Percentiles rank a stretch among this genome's conserved stretches.
Conservation (phyloP, 805 yeast genomes). For the Myxozyma sirexii region DNA sequence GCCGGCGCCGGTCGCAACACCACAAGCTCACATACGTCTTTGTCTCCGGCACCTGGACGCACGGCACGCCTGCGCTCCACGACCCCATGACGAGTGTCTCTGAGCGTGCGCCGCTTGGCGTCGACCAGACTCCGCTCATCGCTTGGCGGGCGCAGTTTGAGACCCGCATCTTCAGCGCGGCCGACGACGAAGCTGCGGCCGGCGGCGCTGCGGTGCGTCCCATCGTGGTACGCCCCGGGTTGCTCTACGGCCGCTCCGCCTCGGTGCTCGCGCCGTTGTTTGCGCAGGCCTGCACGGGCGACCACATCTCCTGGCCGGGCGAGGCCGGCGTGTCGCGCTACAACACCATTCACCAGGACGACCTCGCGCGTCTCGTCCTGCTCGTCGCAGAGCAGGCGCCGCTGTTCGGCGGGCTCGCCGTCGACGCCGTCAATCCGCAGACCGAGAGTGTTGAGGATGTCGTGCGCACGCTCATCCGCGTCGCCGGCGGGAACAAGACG, state of each 20-base stretch:
- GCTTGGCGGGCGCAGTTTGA: constrained; percentile 24
- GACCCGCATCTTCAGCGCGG: constrained; percentile 12
- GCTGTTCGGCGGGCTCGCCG: constrained; percentile 14
- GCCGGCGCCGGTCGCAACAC: constrained; percentile 7
- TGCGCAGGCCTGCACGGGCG: constrained; percentile 9
- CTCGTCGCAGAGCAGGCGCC: constrained; percentile 18
- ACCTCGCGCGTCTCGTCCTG: constrained; percentile 13
- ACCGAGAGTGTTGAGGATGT: constrained; percentile 17
- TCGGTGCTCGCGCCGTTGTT: constrained; percentile 12
- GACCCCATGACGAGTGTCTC: constrained; percentile 12
- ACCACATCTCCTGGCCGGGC: constrained; percentile 22
- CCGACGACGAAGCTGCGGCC: not conserved
- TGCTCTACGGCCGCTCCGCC: constrained; percentile 22
- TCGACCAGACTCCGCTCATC: constrained; percentile 8
- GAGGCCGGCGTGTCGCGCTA: constrained; percentile 13
- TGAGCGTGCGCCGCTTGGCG: constrained; percentile 20
- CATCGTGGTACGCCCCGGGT: constrained; percentile 17
- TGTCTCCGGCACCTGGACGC: constrained; percentile 24
- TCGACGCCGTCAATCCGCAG: constrained; percentile 20
- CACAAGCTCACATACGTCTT: constrained; percentile 18
- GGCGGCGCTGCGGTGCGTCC: constrained; percentile 18
- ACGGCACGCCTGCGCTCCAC: constrained; percentile 14
- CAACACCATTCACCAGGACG: constrained; percentile 22
- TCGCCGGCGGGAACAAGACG: constrained; percentile 14
- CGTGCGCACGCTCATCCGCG: constrained; percentile 13